Base-by-base conservation (phyloP, 805 yeast genomes). In the Saturnispora serradocipensis region DNA sequence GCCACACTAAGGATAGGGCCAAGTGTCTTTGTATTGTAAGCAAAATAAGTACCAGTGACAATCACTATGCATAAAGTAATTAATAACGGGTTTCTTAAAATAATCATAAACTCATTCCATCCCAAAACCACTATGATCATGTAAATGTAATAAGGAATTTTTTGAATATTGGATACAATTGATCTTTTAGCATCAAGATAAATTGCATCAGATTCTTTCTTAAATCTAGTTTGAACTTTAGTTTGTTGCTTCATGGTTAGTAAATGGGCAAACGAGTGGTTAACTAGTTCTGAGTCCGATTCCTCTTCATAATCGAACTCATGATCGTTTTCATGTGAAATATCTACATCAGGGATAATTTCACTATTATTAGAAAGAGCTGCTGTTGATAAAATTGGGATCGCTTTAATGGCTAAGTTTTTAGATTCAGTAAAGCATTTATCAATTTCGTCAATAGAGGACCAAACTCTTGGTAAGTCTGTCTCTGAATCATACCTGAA, bases 101-200 rank as follows among this genome's bases (percentile, higher is more conserved):
- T 79, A 9, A 93, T 84, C 85, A 89, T 78, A 58, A 93, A 84
- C 72, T 93, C 97, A 66, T 90, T 90, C 97, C 97, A 93, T 9
- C 99, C 99, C 22, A 93, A 72, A 3, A 86, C 81, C 2, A 85
- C 66, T 24, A 93, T 70, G 13, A 91, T 62, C 10, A 80, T 69
- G 68, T 88, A 89, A 52, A 93, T 80, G 72, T 84, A 93, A 57
- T 81, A 72, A 4, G 99, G 99, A 52, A 93, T 84, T 53, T 84
- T 82, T 0, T 96, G 80, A 11, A 81, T 77, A 46, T 84, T 82
- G 55, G 82, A 84, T 45, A 89, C 76, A 49, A 87, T 81, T 3
- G 96, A 86, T 57, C 97, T 79, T 66, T 87, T 90, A 18, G 97
- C 89, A 61, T 90, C 97, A 46, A 91, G 72, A 55, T 81, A 90